These are phyloP conservation scores for Cercophora scortea DNA, from an alignment of 495 filamentous ascomycete genomes.

Conservation along the genomic window DNA sequence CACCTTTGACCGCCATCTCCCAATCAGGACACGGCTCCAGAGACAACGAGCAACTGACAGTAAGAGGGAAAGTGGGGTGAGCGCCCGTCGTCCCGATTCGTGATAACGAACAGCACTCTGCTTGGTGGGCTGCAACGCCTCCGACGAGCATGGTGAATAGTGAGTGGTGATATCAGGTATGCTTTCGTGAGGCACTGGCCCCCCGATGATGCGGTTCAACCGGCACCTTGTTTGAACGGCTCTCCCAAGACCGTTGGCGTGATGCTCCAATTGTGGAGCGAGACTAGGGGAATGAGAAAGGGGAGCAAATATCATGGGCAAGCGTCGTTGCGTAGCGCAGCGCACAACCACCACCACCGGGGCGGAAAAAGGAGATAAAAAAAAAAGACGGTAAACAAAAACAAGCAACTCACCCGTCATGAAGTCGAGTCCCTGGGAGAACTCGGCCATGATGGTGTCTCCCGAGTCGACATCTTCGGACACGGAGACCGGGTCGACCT, in stretches of 20 bases:
- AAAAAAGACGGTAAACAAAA: constrained; percentile 3
- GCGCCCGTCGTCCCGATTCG: constrained; percentile 12
- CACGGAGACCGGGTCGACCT: constrained; percentile 22
- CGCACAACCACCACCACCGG: too few species aligned
- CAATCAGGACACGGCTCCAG: constrained; percentile 17
- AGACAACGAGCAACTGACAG: constrained; percentile 7
- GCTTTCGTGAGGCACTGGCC: too few species aligned
- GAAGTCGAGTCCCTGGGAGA: constrained; percentile 23
- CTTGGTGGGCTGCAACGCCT: constrained; percentile 10
- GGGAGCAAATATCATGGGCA: too few species aligned
- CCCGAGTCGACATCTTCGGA: constrained; percentile 28
- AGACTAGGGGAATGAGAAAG: too few species aligned
- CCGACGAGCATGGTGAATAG: not conserved
- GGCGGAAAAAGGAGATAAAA: not conserved
- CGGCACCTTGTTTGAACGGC: too few species aligned
- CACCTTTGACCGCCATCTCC: constrained; percentile 5
- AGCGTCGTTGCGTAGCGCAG: too few species aligned
- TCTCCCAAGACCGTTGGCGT: too few species aligned
- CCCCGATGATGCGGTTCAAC: too few species aligned
- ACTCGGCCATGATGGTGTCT: constrained; percentile 29
- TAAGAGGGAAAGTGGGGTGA: constrained; percentile 12
- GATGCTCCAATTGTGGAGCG: too few species aligned
- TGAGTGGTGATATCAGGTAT: too few species aligned
- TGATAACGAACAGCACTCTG: constrained; percentile 15
- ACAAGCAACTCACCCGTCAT: constrained; percentile 12